Percentiles rank a stretch among this genome's conserved stretches.
These are phyloP conservation scores for Debaryomyces sp. DNA, from an alignment of 1,139 yeast species.

Conservation along the genomic window DNA sequence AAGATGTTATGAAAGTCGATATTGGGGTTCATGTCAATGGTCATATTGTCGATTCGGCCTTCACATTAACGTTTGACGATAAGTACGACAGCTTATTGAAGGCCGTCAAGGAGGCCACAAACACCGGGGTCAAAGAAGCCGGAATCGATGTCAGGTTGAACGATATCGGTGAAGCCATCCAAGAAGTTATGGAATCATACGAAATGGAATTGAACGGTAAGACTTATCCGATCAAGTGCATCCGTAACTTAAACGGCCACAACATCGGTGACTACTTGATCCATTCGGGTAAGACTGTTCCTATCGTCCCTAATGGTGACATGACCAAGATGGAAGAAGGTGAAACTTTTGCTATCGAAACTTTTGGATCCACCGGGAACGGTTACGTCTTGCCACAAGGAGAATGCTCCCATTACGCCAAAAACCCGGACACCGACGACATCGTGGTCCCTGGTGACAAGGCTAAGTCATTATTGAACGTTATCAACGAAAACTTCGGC, in stretches of 20 bases:
- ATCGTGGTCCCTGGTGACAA: slow-evolving; percentile 56
- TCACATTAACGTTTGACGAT: slow-evolving; percentile 85
- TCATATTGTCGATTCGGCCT: slow-evolving; percentile 93
- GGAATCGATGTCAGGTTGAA: slow-evolving; percentile 96
- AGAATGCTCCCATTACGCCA: slow-evolving; percentile 92
- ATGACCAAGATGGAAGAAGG: slow-evolving; percentile 98
- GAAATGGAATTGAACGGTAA: slow-evolving; percentile 91
- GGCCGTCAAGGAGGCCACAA: slow-evolving; percentile 91
- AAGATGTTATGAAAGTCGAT: slow-evolving; percentile 96
- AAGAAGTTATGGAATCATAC: slow-evolving; percentile 96
- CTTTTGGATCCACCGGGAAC: slow-evolving; percentile 95
- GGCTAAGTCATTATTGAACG: slow-evolving; percentile 65
- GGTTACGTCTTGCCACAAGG: slow-evolving; percentile 88
- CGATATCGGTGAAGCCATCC: slow-evolving; percentile 94
- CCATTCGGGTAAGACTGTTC: slow-evolving; percentile 96
- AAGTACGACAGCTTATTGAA: slow-evolving; percentile 76
- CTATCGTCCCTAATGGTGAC: slow-evolving; percentile 92
- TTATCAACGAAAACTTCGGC: slow-evolving; percentile 82
- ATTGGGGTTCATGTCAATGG: slow-evolving; percentile 98
- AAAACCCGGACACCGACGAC: slow-evolving; percentile 50
- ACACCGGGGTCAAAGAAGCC: slow-evolving; percentile 89
- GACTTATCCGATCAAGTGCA: slow-evolving; percentile 81
- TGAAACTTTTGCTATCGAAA: slow-evolving; percentile 96
- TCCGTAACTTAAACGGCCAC: slow-evolving; percentile 93
- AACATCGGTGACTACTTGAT: slow-evolving; percentile 80